phyloP scores from a whole-genome alignment of 1,284 basidiomycete species.

The Cutaneotrichosporon dermatis region DNA sequence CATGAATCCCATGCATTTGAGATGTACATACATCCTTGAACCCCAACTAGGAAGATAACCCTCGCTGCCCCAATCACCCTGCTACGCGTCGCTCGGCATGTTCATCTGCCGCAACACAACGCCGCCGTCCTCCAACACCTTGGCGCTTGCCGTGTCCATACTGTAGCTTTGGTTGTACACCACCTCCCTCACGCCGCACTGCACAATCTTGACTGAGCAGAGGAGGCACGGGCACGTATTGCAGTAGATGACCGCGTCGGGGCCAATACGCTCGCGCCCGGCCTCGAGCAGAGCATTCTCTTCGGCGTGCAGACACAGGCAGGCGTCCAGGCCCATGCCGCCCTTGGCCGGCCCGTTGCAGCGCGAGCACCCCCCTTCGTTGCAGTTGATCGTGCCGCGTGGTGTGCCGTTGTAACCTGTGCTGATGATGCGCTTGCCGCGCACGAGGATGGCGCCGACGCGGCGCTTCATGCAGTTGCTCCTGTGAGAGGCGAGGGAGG shows the following conservation, averaged over 20 bases:
- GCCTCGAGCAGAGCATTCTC: conserved; percentile 96
- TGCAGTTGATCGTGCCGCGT: conserved; percentile 79
- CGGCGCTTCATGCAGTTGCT: conserved; percentile 98
- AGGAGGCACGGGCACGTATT: conserved; percentile 84
- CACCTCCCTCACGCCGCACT: conserved; percentile 86
- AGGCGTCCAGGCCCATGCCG: conserved; percentile 66
- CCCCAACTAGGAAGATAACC: too few relatives aligned
- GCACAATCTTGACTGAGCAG: conserved; percentile 91
- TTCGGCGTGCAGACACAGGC: conserved; percentile 94
- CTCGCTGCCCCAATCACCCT: background rate
- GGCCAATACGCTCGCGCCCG: conserved; percentile 75
- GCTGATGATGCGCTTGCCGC: conserved; percentile 75
- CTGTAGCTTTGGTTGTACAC: conserved; percentile 95
- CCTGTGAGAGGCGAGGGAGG: conserved; percentile 75
- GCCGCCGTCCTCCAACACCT: conserved; percentile 69
- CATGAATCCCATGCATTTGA: too few relatives aligned
- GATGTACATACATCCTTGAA: background rate
- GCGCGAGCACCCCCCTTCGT: conserved; percentile 73
- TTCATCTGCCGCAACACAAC: conserved; percentile 65
- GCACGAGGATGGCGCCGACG: conserved; percentile 86
- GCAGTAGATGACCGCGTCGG: conserved; percentile 84
- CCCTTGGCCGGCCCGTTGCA: conserved; percentile 64
- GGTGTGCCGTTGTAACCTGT: conserved; percentile 99
- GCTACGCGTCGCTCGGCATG: conserved; percentile 24
- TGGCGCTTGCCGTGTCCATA: conserved; percentile 82